Conservation (phyloP, 305 asterid species). For the Fraxinus greggii region DNA sequence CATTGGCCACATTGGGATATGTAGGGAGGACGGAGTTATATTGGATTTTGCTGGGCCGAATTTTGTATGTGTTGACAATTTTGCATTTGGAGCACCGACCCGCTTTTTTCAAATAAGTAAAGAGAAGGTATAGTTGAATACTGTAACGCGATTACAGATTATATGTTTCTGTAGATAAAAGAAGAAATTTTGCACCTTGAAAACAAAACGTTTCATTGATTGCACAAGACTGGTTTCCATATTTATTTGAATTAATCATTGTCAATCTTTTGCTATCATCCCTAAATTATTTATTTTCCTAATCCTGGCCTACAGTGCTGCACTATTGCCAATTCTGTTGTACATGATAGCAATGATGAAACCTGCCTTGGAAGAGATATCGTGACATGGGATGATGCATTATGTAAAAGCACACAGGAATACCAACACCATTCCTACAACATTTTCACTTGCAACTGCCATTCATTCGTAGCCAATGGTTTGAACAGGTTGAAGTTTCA, state of each 20-base stretch:
- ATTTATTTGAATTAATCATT: not conserved
- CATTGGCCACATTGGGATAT: constrained; percentile 82
- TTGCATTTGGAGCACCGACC: constrained; percentile 79
- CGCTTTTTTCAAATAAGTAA: constrained; percentile 65
- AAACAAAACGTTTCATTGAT: not conserved
- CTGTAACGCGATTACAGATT: constrained; percentile 3
- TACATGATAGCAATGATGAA: constrained; percentile 37
- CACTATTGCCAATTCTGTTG: constrained; percentile 35
- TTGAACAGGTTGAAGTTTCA: constrained; percentile 72
- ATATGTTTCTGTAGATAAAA: not conserved
- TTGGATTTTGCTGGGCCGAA: constrained; percentile 93
- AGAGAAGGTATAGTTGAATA: constrained; percentile 55
- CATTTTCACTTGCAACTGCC: constrained; percentile 91
- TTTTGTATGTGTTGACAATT: constrained; percentile 79
- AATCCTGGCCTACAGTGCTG: constrained; percentile 46
- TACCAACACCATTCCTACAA: constrained; percentile 85
- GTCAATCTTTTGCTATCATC: not conserved
- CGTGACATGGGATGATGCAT: constrained; percentile 66
- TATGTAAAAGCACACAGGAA: constrained; percentile 74
- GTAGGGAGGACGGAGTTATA: constrained; percentile 85
- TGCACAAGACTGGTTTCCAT: not conserved
- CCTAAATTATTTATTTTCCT: not conserved
- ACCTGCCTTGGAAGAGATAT: constrained; percentile 30
- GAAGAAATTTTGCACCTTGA: not conserved
- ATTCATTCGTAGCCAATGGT: constrained; percentile 86